Base-by-base conservation (phyloP, 495 filamentous ascomycete genomes). In the Aspergillus carlsbadensis region DNA sequence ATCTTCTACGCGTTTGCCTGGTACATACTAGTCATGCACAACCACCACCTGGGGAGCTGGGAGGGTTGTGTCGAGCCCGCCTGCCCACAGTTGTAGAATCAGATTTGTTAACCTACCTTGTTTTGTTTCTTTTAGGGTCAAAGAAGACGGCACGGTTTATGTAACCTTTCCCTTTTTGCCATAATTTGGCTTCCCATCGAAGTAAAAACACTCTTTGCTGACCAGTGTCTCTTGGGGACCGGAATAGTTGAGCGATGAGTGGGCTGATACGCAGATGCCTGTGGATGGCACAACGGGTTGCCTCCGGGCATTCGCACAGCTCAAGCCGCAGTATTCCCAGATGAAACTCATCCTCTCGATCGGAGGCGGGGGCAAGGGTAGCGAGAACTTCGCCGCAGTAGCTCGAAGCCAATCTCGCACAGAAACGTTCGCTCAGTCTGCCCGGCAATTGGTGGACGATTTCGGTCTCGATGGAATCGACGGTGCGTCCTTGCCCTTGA, bases 1-100 rank as follows among this genome's bases (percentile, higher is more conserved):
- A 83, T 95, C 36, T 95, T 93, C 66, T 96, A 96, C 69, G 89
- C 91, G 47, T 96, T 92, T 81, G 90, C 90, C 61, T 80, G 80
- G 84, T 85, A 72, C 62, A 57, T 63, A 64, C 58, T 52, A 41
- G 45, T 42, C 49, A 58, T 58, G 37, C 36, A 63, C 46, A 39
- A 47, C 26, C 26, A 41, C 39, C 17, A 46, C 24, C 40, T 37
- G 29, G 3, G 31, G 26, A 26, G 53, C 8, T 29, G 26, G 26
- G 26, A 29, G 26, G 26, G 26, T 29, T 29, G 3, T 21, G 56
- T 24, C 51, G 29, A 43, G 18, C 24, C 40, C 43, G 37, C 45
- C 45, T 37, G 35, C 26, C 18, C 44, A 57, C 18, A 57, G 45
- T 45, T 48, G 36, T 43, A 54, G 56, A 66, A 52, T 60, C 64